Percentiles rank a stretch among this genome's conserved stretches.
Evolutionary conservation across 2,329 filamentous ascomycete genomes (phyloP).

Genomic region (Claviceps lovelessii): DNA sequence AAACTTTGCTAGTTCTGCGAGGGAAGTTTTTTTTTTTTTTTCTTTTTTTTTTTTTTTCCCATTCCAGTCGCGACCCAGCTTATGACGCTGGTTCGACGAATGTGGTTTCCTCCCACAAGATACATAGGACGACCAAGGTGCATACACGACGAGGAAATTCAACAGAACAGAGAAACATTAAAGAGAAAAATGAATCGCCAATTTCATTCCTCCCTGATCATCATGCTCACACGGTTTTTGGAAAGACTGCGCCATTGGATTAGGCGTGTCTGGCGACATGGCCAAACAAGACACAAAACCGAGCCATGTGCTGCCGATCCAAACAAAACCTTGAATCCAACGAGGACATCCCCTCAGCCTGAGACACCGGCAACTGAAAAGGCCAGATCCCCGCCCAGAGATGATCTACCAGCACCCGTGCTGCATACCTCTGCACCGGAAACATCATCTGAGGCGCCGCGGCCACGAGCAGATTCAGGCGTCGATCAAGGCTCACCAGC

Average conservation of each 20-base stretch:
- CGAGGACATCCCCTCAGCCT: not conserved
- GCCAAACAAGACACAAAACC: not conserved
- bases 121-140: too few species aligned
- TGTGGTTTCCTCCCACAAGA: too few species aligned
- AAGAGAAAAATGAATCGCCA: not conserved
- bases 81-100: too few species aligned
- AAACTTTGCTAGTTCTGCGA: too few species aligned
- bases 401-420: not conserved
- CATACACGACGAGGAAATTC: too few species aligned
- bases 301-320: not conserved
- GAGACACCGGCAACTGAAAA: not conserved
- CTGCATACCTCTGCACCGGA: not conserved
- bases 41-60: too few species aligned
- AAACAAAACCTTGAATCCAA: not conserved
- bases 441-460: not conserved
- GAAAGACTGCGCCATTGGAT: not conserved
- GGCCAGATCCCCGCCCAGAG: not conserved
- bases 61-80: too few species aligned
- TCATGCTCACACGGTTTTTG: not conserved
- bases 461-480: not conserved
- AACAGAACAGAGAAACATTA: too few species aligned
- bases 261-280: not conserved
- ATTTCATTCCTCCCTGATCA: not conserved
- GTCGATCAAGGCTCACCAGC: not conserved
- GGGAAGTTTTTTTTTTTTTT: too few species aligned